phyloP scores from a whole-genome alignment of 306 rosid species.

The Castanospermum australe region DNA sequence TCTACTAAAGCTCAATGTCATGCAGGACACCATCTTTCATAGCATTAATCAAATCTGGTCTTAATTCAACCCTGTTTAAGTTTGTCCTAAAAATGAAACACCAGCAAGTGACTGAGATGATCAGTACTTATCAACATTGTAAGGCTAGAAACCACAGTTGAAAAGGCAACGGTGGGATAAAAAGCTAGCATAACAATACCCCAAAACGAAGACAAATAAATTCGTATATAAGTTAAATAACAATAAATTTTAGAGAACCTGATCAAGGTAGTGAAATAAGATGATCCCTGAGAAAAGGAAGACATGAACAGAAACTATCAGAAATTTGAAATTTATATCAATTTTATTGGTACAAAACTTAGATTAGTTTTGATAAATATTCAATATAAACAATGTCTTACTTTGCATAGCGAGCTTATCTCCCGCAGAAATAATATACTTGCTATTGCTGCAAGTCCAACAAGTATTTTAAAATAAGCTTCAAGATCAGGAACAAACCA shows the following conservation, averaged over 20 bases:
- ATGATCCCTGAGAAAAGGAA: conserved; percentile 60
- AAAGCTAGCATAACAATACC: neutral
- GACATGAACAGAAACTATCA: conserved; percentile 30
- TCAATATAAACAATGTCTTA: conserved; percentile 33
- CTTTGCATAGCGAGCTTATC: conserved; percentile 51
- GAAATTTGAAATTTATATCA: conserved; percentile 20
- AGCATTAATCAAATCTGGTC: conserved; percentile 4
- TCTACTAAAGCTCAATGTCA: neutral
- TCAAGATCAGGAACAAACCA: neutral
- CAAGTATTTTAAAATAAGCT: conserved; percentile 23
- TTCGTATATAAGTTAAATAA: conserved; percentile 8
- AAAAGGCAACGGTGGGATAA: conserved; percentile 1
- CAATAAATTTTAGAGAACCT: conserved; percentile 53
- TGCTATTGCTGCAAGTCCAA: conserved; percentile 68
- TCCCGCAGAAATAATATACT: conserved; percentile 67
- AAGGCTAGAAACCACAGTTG: neutral
- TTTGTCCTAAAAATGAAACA: conserved; percentile 3
- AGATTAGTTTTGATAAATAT: neutral
- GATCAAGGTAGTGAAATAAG: conserved; percentile 59
- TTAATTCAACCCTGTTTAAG: neutral
- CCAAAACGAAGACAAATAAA: conserved; percentile 13
- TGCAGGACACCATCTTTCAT: neutral
- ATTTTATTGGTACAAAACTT: neutral
- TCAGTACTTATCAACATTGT: neutral
- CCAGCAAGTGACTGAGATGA: neutral